phyloP scores from a whole-genome alignment of 208 protist species.

The Sergeia podlipaevii region DNA sequence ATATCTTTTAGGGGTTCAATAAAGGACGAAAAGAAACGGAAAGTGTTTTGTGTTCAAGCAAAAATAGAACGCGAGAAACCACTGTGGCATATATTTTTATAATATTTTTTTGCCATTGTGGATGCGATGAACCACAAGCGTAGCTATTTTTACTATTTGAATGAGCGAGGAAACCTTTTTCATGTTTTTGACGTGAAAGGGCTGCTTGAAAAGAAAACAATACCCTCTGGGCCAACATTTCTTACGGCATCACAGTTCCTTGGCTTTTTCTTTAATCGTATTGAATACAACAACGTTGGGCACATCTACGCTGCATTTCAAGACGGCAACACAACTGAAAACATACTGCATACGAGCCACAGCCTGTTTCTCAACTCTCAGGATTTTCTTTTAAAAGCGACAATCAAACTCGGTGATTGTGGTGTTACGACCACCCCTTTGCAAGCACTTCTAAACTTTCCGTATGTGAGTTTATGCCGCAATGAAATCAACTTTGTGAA shows the following conservation, averaged over 20 bases:
- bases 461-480: slow-evolving; percentile 31
- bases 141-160: slow-evolving; percentile 36
- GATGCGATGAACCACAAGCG: slow-evolving; percentile 1
- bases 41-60: no score
- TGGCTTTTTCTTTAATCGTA: slow-evolving; percentile 21
- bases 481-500: slow-evolving; percentile 31
- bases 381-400: not conserved
- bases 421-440: slow-evolving; percentile 7
- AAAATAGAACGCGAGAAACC: no score
- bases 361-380: not conserved
- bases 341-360: not conserved
- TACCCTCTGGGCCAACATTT: slow-evolving; percentile 22
- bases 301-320: not conserved
- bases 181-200: slow-evolving; percentile 36
- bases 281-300: slow-evolving; percentile 14
- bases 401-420: slow-evolving; percentile 8
- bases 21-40: no score
- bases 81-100: slow-evolving; percentile 3
- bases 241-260: slow-evolving; percentile 23
- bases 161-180: slow-evolving; percentile 34
- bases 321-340: not conserved
- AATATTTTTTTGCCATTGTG: not conserved
- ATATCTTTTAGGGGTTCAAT: no score
- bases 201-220: slow-evolving; percentile 6
- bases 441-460: slow-evolving; percentile 22